Percentiles rank a stretch among this genome's conserved stretches.
Evolutionary conservation across 192 early-diverging fungal genomes (phyloP).

Genomic region (Glomus cerebriforme): DNA sequence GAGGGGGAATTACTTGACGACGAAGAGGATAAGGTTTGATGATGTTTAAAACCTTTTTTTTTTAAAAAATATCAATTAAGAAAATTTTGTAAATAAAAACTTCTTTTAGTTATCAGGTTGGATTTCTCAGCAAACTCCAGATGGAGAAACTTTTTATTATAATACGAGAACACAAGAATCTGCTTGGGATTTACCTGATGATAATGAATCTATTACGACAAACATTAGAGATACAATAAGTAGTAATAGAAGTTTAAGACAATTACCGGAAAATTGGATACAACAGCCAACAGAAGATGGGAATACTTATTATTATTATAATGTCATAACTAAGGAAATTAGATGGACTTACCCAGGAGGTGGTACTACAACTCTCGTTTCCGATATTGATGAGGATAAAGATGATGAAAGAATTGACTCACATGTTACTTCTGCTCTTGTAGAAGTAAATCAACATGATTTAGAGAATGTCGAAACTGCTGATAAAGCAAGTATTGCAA

Average conservation of each 20-base stretch:
- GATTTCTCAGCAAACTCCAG: conserved; percentile 49
- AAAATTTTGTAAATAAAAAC: background rate
- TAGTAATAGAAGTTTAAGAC: background rate
- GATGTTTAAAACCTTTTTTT: background rate
- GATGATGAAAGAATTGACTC: background rate
- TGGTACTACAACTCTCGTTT: background rate
- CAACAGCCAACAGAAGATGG: conserved; percentile 39
- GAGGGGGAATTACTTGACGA: background rate
- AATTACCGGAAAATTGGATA: conserved; percentile 36
- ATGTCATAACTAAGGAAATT: conserved; percentile 40
- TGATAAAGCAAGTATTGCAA: conserved; percentile 23
- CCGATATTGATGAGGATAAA: background rate
- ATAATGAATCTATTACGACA: background rate
- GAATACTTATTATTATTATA: conserved; percentile 43
- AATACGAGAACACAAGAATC: conserved; percentile 49
- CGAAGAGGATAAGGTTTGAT: conserved; percentile 18
- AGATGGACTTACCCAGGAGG: conserved; percentile 41
- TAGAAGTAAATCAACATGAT: background rate
- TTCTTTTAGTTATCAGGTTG: conserved; percentile 39
- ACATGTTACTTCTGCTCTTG: too few species aligned
- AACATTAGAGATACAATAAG: background rate
- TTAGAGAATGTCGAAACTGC: background rate
- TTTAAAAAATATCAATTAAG: background rate
- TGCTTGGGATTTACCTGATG: conserved; percentile 39
- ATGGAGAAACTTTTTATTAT: conserved; percentile 52